A percentile compares a stretch with the other conserved stretches of the same genome.
Conservation (phyloP, 805 yeast species). For the Candida nanaspora region DNA sequence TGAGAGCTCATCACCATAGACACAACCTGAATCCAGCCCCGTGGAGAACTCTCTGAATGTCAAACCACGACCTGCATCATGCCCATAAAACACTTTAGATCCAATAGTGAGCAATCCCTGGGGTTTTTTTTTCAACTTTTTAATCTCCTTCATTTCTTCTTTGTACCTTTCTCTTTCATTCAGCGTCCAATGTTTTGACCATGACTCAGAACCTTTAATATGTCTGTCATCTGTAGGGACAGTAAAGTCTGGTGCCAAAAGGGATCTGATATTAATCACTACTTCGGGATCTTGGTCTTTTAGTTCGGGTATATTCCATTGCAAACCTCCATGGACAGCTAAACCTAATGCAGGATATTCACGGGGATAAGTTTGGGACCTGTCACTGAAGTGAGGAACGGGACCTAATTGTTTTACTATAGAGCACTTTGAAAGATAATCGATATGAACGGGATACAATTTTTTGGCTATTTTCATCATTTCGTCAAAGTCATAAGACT, state of each 20-base stretch:
- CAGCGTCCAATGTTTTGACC: slow-evolving; percentile 26
- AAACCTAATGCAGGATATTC: slow-evolving; percentile 31
- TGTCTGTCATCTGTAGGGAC: slow-evolving; percentile 42
- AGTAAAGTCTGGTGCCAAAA: slow-evolving; percentile 58
- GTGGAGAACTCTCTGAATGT: slow-evolving; percentile 55
- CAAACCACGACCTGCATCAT: slow-evolving; percentile 77
- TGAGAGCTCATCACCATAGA: slow-evolving; percentile 60
- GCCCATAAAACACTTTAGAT: slow-evolving; percentile 69
- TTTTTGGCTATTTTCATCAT: slow-evolving; percentile 42
- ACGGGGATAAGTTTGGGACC: slow-evolving; percentile 17
- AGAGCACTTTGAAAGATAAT: slow-evolving; percentile 56
- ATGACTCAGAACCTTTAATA: slow-evolving; percentile 19
- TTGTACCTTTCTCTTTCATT: slow-evolving; percentile 12
- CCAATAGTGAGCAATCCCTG: slow-evolving; percentile 6
- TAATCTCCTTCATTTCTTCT: not conserved
- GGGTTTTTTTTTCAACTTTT: slow-evolving; percentile 2
- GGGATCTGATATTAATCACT: slow-evolving; percentile 61
- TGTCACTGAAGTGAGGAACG: slow-evolving; percentile 37
- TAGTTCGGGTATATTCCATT: slow-evolving; percentile 50
- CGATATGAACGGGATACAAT: slow-evolving; percentile 53
- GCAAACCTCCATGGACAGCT: slow-evolving; percentile 80
- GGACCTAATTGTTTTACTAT: slow-evolving; percentile 56
- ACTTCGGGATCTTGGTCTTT: slow-evolving; percentile 55
- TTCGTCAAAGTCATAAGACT: slow-evolving; percentile 27
- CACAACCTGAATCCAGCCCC: slow-evolving; percentile 84